Base-by-base conservation (phyloP, 345 rosid species). In the Laguncularia racemosa region DNA sequence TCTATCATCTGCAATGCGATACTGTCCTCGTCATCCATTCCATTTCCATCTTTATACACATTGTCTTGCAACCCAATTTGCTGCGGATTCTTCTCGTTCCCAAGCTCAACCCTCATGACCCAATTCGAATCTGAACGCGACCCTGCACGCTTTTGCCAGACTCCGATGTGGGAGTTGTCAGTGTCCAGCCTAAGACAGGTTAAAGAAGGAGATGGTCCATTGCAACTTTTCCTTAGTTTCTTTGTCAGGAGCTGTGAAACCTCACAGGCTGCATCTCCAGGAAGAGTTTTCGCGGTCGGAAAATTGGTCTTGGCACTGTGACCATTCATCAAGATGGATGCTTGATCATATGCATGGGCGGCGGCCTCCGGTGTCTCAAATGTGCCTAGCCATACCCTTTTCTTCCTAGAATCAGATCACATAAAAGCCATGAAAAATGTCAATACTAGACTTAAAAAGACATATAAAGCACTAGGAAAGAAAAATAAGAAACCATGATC, bases 321-420 rank as follows among this genome's bases (percentile, higher is more conserved):
- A 13, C 80, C 80, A 18, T 71, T 64, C 76, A 76, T 64, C 49
- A 76, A 47, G 43, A 76, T 53, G 11, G 80, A 76, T 12, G 80
- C 76, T 54, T 76, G 71, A 44, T 76, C 80, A 40, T 76, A 76
- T 13, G 76, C 76, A 47, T 71, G 38, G 26, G 67, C 67, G 3
- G 67, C 67, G 60, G 55, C 67, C 48, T 63, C 60, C 7, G 67
- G 52, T 4, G 75, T 74, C 58, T 76, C 80, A 47, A 71, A 76
- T n/a, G 80, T 76, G 12, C 80, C 80, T 12, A 76, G 67, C 80
- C 80, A 76, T 0, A 76, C 63, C 62, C 80, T 71, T 52, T 73
- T 59, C 17, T 76, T 76, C 74, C 80, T 76, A 66, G 11, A 12
- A 13, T 13, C 2, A 13, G 44, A 58, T 33, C 40, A 58, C 28